Base-by-base conservation (phyloP, 2,329 filamentous ascomycete species). In the Fusarium nodosum region DNA sequence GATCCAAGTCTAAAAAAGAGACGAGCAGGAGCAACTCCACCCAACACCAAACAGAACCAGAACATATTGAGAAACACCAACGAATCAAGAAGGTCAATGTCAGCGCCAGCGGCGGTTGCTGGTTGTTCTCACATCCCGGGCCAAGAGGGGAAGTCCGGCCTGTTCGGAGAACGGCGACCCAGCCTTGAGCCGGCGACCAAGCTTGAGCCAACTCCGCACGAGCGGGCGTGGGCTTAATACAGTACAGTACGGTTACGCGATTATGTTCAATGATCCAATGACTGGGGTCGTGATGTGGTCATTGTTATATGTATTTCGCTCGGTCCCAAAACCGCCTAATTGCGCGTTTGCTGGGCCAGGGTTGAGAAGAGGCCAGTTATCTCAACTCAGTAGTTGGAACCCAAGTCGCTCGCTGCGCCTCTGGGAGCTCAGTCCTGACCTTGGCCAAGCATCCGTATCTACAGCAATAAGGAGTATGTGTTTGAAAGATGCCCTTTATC, bases 191-290 rank as follows among this genome's bases (percentile, higher is more conserved):
- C 36, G 41, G 31, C 36, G 38, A 47, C 51, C 62, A 68, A 64
- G 64, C 56, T 46, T 66, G 61, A 62, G 36, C 61, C 34, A 41
- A 39, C 70, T 74, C 71, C 72, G 63, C 64, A 72, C 64, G 56
- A 73, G 67, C 72, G 67, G 69, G 69, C 63, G 72, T 61, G 71
- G 67, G 61, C 72, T 72, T 62, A 60, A 63, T 46, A 28, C 48
- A 52, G 24, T 39, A 39, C 48, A 38, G 24, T 47, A 46, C 24
- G 52, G 18, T 22, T 55, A 34, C 22, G 52, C 58, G 64, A 74
- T 62, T 72, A 60, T 51, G 64, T 63, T 66, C 60, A 57, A 71
- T 64, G 68, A 71, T 47, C 59, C 62, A 68, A 65, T 64, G 64
- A 66, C 72, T 47, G 67, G 72, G 72, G 69, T 53, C 20, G 48